Evolutionary conservation across 352 stramenopile species (phyloP), one percentile per base, ranked within the genome.

Genomic region (Phytophthora agathidicida): DNA sequence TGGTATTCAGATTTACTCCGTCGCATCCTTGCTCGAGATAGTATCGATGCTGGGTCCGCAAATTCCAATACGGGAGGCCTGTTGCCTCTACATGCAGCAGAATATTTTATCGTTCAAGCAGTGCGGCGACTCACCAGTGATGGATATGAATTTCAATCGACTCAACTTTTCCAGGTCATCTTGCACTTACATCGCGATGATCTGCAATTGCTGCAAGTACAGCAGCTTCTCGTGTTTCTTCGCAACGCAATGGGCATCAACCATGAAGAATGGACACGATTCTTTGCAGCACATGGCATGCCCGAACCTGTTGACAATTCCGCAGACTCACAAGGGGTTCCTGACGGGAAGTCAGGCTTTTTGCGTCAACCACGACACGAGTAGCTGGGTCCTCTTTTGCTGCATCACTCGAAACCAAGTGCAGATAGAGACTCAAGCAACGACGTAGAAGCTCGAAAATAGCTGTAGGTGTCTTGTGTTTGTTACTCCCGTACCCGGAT

Each of bases 1-100:
- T 93, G 83, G 83, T 91, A 86, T 28, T 48, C 60, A 0, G 80
- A 82, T 5, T 23, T 91, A 26, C 63, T 93, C 36, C 63, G 62
- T 7, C 66, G 77, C 4, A 51, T 91, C 27, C 26, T 88, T 30
- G 54, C 47, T 10, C 71, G 75, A 23, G 75, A 88, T 52, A 33
- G 49, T 14, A 44, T 14, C 26, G 31, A 37, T 9, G 9, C 5
- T 14, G 23, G 42, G 28, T 44, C 10, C 24, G 16, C n/a, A 46
- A 58, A 14, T 16, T 14, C 35, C 6, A 57, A 10, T 31, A 31
- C 16, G 8, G 28, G 28, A 7, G 42, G 26, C 2, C 30, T 42
- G 30, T n/a, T 49, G 33, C 23, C 57, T 24, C 62, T 71, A 13
- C 77, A 83, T 16, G 61, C 80, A 9, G 78, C 80, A 14, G 79